These are phyloP conservation scores for Trypanosoma rangeli DNA, from an alignment of 208 protist genomes.

Conservation along the genomic window DNA sequence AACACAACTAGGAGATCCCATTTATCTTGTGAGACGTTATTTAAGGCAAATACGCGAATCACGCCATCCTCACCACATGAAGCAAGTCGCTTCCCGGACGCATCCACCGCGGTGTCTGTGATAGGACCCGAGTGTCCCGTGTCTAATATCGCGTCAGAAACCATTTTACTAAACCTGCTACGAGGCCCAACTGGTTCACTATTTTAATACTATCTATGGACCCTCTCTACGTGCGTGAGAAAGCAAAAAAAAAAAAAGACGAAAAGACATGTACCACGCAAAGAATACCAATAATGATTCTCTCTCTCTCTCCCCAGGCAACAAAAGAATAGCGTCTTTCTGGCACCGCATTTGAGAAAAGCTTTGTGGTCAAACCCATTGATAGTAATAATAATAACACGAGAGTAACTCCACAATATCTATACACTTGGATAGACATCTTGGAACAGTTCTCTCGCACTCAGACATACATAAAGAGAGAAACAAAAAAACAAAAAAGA, in stretches of 20 bases:
- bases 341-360: not conserved
- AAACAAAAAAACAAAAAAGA: slow-evolving; percentile 9
- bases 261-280: not conserved
- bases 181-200: not conserved
- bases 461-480: not conserved
- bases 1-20: slow-evolving; percentile 23
- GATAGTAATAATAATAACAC: not conserved
- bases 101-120: slow-evolving; percentile 68
- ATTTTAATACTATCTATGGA: not conserved
- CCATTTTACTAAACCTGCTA: slow-evolving; percentile 7
- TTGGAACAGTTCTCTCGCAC: not conserved
- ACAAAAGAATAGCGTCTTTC: not conserved
- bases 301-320: not conserved
- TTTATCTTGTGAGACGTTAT: not conserved
- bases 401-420: not conserved
- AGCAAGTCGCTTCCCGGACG: slow-evolving; percentile 54
- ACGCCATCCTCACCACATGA: slow-evolving; percentile 70
- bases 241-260: not conserved
- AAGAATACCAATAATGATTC: not conserved
- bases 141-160: slow-evolving; percentile 50
- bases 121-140: slow-evolving; percentile 66
- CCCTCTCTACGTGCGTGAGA: not conserved
- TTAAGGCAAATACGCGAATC: slow-evolving; percentile 49
- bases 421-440: slow-evolving; percentile 1
- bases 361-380: not conserved